These are phyloP conservation scores for Hippophae tibetana DNA, from an alignment of 306 rosid genomes.

Conservation along the genomic window DNA sequence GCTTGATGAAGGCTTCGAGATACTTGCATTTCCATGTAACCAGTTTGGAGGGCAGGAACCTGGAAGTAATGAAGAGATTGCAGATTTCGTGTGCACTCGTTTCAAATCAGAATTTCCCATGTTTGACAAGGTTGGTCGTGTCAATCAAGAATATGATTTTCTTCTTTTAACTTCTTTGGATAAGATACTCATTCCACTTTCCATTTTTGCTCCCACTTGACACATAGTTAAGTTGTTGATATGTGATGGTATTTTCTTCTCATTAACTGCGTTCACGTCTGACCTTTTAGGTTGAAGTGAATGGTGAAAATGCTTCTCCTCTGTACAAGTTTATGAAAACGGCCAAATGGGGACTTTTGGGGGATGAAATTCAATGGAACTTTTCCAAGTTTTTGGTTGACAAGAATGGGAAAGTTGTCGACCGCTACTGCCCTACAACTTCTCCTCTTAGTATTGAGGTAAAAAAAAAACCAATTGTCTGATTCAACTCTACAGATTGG, in stretches of 20 bases:
- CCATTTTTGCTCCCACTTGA: no score
- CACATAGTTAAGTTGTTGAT: no score
- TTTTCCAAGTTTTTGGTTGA: constrained; percentile 71
- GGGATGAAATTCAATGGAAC: constrained; percentile 85
- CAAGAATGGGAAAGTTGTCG: constrained; percentile 61
- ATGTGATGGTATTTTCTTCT: no score
- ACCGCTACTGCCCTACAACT: constrained; percentile 12
- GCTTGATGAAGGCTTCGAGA: constrained; percentile 49
- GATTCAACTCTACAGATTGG: no score
- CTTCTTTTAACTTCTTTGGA: no score
- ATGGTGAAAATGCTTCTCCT: constrained; percentile 59
- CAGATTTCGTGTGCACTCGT: constrained; percentile 69
- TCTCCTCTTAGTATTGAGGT: no score
- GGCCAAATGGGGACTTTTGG: constrained; percentile 66
- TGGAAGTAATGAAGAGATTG: constrained; percentile 68
- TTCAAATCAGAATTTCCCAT: constrained; percentile 82
- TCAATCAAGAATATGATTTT: neutral
- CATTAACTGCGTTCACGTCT: no score
- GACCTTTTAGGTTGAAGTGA: constrained; percentile 59
- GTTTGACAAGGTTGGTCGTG: constrained; percentile 57
- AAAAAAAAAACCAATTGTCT: no score
- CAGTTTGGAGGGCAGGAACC: constrained; percentile 86
- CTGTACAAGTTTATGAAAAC: constrained; percentile 53
- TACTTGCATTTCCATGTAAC: constrained; percentile 85
- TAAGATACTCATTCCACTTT: no score